Base-by-base conservation (phyloP, 169 alveolate species). In the Miamiensis avidus region DNA sequence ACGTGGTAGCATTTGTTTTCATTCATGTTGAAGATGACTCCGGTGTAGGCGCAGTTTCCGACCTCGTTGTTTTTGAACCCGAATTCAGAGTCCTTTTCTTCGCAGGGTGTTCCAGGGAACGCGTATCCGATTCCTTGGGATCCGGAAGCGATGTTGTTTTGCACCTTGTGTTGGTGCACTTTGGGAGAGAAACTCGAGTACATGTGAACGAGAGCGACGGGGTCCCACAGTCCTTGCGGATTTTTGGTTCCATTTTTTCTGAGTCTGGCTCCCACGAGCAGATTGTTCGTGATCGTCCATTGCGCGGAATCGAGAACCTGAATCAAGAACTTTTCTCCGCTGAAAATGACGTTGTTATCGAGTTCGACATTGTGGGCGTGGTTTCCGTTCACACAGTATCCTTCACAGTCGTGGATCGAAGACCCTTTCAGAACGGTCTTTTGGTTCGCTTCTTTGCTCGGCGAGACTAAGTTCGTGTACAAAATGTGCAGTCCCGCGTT, bases 371-470 rank as follows among this genome's bases (percentile, higher is more conserved):
- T 11, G 20, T 49, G 4, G 69, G 69, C 69, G 20, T 49, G 4
- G 20, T 49, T 49, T 49, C 69, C 69, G 20, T 49, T 20, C 20
- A 49, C 69, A 25, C 65, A 31, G n/a, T 31, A 31, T 0, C 82
- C 82, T 32, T 31, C 33, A 31, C 74, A 77, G 75, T 77, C 64
- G 30, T 31, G 31, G 20, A 77, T 77, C 20, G 74, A 31, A 77
- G 82, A 77, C 30, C 64, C 64, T 33, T 1, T 20, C 11, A 77
- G 33, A 27, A 1, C 74, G 28, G 34, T 31, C 15, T 77, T 76
- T n/a, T n/a, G n/a, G n/a, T n/a, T n/a, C n/a, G n/a, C n/a, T 20
- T 31, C n/a, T 16, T 31, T 26, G 33, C 33, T 72, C 28, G 74
- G 11, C n/a, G n/a, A n/a, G n/a, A n/a, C n/a, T n/a, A n/a, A n/a